These are phyloP conservation scores for Cunninghamia lanceolata DNA, from an alignment of 75 land plant genomes.

Conservation along the genomic window DNA sequence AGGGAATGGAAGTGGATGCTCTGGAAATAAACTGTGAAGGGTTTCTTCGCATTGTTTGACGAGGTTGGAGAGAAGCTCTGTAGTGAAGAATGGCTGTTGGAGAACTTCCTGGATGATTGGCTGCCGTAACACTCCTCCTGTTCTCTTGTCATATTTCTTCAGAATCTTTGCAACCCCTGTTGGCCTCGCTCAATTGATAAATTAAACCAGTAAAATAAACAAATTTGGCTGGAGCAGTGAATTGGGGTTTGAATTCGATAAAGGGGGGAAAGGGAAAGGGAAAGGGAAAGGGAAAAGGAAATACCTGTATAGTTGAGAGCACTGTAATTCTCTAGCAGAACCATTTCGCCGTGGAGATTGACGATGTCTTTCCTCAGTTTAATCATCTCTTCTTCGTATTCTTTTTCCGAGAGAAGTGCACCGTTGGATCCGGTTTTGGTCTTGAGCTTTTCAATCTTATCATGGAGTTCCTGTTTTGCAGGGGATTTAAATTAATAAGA, in stretches of 20 bases:
- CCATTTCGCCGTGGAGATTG: slow-evolving; percentile 58
- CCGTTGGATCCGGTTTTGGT: slow-evolving; percentile 28
- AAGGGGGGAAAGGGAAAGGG: too few species aligned
- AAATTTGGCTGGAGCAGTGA: background rate
- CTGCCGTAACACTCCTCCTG: slow-evolving; percentile 55
- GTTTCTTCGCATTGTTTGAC: slow-evolving; percentile 79
- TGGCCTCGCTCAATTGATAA: background rate
- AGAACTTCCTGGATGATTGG: slow-evolving; percentile 79
- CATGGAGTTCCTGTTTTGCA: slow-evolving; percentile 61
- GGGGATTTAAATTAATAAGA: background rate
- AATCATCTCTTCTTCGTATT: slow-evolving; percentile 30
- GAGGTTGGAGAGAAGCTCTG: slow-evolving; percentile 77
- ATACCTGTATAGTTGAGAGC: slow-evolving; percentile 53
- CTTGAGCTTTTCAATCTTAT: slow-evolving; percentile 43
- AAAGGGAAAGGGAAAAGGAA: too few species aligned
- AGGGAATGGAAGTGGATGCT: background rate
- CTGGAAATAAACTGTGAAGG: slow-evolving; percentile 63
- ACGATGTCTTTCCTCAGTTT: slow-evolving; percentile 44
- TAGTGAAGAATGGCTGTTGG: slow-evolving; percentile 89
- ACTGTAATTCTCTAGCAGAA: slow-evolving; percentile 53
- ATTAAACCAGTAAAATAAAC: background rate
- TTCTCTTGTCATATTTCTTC: slow-evolving; percentile 94
- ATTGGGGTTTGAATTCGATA: background rate
- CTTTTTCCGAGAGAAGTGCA: slow-evolving; percentile 25
- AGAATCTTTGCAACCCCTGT: slow-evolving; percentile 87